Percentiles rank a stretch among this genome's conserved stretches.
Conservation (phyloP, 2,329 filamentous ascomycete genomes). For the Ceratocystis harringtonii region DNA sequence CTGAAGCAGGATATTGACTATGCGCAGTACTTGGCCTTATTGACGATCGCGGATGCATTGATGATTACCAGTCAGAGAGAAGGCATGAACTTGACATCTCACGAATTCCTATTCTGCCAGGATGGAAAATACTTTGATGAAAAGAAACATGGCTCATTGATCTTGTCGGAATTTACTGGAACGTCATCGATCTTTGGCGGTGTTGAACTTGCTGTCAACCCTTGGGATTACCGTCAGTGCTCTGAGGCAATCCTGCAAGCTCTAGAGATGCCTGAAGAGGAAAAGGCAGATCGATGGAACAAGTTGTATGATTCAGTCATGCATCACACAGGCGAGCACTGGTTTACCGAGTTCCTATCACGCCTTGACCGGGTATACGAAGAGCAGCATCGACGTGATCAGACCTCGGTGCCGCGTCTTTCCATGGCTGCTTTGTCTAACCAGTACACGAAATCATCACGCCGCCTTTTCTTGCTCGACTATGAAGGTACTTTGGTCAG, state of each 20-base stretch:
- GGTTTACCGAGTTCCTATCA: slow-evolving; percentile 63
- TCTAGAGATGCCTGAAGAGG: slow-evolving; percentile 60
- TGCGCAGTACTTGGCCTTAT: slow-evolving; percentile 77
- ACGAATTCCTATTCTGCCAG: slow-evolving; percentile 88
- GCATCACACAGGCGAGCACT: slow-evolving; percentile 69
- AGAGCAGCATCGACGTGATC: slow-evolving; percentile 72
- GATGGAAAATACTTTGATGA: slow-evolving; percentile 55
- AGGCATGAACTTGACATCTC: slow-evolving; percentile 92
- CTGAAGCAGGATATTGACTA: slow-evolving; percentile 91
- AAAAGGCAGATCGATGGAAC: slow-evolving; percentile 61
- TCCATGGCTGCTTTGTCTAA: slow-evolving; percentile 49
- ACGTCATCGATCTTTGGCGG: slow-evolving; percentile 73
- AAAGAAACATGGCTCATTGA: slow-evolving; percentile 76
- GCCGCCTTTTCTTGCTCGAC: slow-evolving; percentile 75
- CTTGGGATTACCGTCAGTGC: slow-evolving; percentile 85
- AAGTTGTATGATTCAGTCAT: slow-evolving; percentile 59
- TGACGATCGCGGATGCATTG: slow-evolving; percentile 77
- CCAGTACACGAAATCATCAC: slow-evolving; percentile 50
- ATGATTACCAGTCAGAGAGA: slow-evolving; percentile 94
- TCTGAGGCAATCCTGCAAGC: slow-evolving; percentile 73
- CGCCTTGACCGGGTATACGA: slow-evolving; percentile 63
- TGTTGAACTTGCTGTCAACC: slow-evolving; percentile 74
- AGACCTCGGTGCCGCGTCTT: slow-evolving; percentile 72
- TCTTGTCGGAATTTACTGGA: slow-evolving; percentile 89
- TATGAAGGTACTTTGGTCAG: slow-evolving; percentile 87